phyloP scores from a whole-genome alignment of 2,329 filamentous ascomycete species.

The Verruconis gallopava region DNA sequence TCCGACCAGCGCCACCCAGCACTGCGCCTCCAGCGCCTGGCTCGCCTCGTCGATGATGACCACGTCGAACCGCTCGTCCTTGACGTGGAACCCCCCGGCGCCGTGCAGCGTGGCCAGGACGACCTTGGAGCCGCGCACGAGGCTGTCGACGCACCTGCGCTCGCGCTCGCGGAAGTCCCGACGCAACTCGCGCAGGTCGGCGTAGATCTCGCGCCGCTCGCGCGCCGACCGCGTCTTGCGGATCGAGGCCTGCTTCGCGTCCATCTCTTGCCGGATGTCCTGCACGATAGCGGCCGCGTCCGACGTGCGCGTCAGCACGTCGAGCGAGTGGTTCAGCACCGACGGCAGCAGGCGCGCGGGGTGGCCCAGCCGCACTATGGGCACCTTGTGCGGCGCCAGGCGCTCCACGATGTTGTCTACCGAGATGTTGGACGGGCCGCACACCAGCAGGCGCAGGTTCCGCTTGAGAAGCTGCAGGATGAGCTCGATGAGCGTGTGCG shows the following conservation, averaged over 20 bases:
- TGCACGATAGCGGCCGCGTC: constrained; percentile 81
- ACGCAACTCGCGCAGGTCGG: constrained; percentile 69
- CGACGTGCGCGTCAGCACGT: constrained; percentile 79
- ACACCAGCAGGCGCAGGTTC: constrained; percentile 70
- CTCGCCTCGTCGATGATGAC: constrained; percentile 94
- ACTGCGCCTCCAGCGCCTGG: constrained; percentile 90
- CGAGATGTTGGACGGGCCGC: constrained; percentile 89
- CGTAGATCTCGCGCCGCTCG: constrained; percentile 71
- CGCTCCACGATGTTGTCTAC: constrained; percentile 98
- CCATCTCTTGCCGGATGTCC: constrained; percentile 86
- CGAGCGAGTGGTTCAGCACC: constrained; percentile 78
- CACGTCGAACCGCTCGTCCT: constrained; percentile 73
- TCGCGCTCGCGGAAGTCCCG: constrained; percentile 84
- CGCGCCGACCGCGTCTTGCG: constrained; percentile 72
- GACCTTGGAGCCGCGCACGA: constrained; percentile 69
- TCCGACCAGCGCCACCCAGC: constrained; percentile 75
- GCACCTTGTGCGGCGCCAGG: constrained; percentile 68
- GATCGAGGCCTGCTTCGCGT: constrained; percentile 77
- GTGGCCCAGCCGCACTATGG: constrained; percentile 82
- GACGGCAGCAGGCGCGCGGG: constrained; percentile 81
- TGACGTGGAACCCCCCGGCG: constrained; percentile 72
- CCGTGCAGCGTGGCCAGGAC: constrained; percentile 89
- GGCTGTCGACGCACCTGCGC: constrained; percentile 60
- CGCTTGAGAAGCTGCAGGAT: constrained; percentile 78
- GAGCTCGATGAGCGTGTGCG: constrained; percentile 87